Percentiles rank a stretch among this genome's conserved stretches.
These are phyloP conservation scores for Henningerozyma blattae DNA, from an alignment of 805 yeast genomes.

Conservation along the genomic window DNA sequence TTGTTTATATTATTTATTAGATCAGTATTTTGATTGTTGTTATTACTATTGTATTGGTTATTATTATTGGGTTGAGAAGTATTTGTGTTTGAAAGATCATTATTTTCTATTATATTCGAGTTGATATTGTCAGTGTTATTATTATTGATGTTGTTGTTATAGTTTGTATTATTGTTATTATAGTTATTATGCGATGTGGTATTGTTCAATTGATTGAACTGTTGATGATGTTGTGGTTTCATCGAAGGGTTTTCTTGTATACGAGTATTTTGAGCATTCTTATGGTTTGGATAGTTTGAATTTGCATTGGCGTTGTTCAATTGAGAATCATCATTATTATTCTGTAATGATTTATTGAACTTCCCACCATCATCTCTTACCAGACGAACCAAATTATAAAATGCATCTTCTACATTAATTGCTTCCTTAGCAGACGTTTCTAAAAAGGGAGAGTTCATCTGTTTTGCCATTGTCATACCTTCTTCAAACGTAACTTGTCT, in stretches of 20 bases:
- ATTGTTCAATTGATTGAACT: not conserved
- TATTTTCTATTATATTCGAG: too few relatives aligned
- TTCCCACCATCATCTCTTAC: slow-evolving; percentile 31
- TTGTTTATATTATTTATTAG: not conserved
- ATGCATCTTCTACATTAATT: slow-evolving; percentile 79
- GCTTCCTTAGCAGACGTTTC: slow-evolving; percentile 93
- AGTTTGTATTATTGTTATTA: not conserved
- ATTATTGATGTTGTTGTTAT: slow-evolving; percentile 1
- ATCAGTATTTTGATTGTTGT: not conserved
- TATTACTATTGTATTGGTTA: not conserved
- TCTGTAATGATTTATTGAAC: slow-evolving; percentile 11
- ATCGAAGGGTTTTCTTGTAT: not conserved
- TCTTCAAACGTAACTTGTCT: slow-evolving; percentile 65
- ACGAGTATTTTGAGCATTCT: not conserved
- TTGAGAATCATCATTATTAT: not conserved
- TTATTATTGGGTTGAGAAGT: not conserved
- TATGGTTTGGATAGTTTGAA: not conserved
- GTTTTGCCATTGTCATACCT: slow-evolving; percentile 49
- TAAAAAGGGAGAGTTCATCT: slow-evolving; percentile 60
- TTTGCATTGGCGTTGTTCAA: not conserved
- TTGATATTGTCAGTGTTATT: not conserved
- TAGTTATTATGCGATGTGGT: not conserved
- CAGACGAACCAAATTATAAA: slow-evolving; percentile 53
- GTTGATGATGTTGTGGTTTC: not conserved
- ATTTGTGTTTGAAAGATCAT: too few relatives aligned